Evolutionary conservation across 805 yeast genomes (phyloP).

Genomic region (Candida broadrunensis): DNA sequence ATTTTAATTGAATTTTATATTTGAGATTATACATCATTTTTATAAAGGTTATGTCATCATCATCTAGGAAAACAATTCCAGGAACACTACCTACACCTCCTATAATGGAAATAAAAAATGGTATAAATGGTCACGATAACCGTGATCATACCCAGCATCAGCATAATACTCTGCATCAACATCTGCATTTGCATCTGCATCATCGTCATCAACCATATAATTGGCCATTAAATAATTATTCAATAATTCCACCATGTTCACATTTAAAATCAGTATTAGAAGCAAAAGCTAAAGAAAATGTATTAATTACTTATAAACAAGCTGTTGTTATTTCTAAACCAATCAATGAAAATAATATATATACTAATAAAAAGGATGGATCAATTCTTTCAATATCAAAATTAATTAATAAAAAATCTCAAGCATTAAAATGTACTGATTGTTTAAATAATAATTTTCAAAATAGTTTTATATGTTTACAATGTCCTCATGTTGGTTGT

Average conservation of each 20-base stretch:
- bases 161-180: neutral
- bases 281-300: slow-evolving; percentile 48
- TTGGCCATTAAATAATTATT: slow-evolving; percentile 4
- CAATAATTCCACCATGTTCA: slow-evolving; percentile 36
- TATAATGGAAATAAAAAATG: neutral
- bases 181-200: neutral
- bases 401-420: slow-evolving; percentile 40
- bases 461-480: slow-evolving; percentile 61
- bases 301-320: slow-evolving; percentile 48
- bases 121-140: neutral
- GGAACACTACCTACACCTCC: slow-evolving; percentile 1
- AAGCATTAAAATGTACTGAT: slow-evolving; percentile 48
- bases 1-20: slow-evolving; percentile 1
- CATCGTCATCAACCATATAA: neutral
- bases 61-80: slow-evolving; percentile 1
- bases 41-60: no score
- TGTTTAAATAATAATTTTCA: slow-evolving; percentile 43
- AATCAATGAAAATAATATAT: slow-evolving; percentile 19
- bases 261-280: slow-evolving; percentile 48
- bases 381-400: slow-evolving; percentile 31
- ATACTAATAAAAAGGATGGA: slow-evolving; percentile 35
- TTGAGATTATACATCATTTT: slow-evolving; percentile 15
- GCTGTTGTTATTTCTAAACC: slow-evolving; percentile 47
- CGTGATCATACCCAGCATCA: neutral
- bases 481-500: slow-evolving; percentile 78